phyloP scores from a whole-genome alignment of 2,329 filamentous ascomycete species.

The Fusarium graminum region DNA sequence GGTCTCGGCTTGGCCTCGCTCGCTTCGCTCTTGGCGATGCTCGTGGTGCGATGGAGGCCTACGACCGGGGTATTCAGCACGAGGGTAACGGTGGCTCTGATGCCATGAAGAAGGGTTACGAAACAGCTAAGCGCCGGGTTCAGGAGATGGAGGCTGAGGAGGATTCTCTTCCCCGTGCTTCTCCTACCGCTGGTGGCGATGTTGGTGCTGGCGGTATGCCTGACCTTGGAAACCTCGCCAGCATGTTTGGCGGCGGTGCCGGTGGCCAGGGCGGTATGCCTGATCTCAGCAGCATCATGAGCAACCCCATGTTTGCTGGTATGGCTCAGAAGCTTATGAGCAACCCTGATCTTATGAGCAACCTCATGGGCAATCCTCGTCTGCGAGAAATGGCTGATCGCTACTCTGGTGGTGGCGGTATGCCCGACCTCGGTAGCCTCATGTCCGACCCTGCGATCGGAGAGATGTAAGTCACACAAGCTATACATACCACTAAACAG shows the following conservation, averaged over 20 bases:
- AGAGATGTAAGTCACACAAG: constrained; percentile 79
- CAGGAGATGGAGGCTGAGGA: constrained; percentile 77
- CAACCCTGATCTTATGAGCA: constrained; percentile 92
- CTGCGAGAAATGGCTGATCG: constrained; percentile 88
- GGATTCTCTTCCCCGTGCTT: constrained; percentile 58
- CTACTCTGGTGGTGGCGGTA: constrained; percentile 82
- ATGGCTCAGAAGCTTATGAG: constrained; percentile 99
- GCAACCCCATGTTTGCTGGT: constrained; percentile 96
- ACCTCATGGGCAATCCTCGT: constrained; percentile 93
- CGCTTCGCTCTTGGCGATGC: constrained; percentile 92
- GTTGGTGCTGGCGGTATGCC: constrained; percentile 68
- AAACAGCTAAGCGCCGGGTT: constrained; percentile 90
- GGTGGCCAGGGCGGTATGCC: constrained; percentile 83
- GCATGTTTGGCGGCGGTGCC: constrained; percentile 75
- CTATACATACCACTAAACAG: not conserved
- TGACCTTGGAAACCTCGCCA: constrained; percentile 76
- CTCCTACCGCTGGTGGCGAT: constrained; percentile 65
- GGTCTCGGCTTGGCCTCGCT: constrained; percentile 92
- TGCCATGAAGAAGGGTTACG: constrained; percentile 96
- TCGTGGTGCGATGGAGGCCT: constrained; percentile 93
- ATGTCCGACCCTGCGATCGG: constrained; percentile 95
- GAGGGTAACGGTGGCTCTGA: constrained; percentile 96
- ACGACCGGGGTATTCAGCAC: constrained; percentile 90
- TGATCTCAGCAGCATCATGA: constrained; percentile 89
- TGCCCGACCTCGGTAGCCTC: constrained; percentile 86